Evolutionary conservation across 345 rosid species (phyloP).

Genomic region (Eutrema heterophyllum): DNA sequence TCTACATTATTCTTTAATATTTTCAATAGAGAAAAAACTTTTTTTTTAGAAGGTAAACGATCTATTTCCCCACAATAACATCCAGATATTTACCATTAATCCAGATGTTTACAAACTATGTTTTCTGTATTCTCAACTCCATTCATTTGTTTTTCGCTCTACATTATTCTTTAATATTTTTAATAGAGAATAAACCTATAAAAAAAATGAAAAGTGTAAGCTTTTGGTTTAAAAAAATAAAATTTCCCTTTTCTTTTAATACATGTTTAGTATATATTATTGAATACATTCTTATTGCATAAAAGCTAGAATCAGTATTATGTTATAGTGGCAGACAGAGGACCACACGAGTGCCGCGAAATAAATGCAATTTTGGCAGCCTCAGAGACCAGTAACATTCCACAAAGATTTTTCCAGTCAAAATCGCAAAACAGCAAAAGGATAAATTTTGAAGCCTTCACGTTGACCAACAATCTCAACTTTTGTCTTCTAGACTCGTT

Average conservation of each 20-base stretch:
- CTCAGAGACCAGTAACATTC: slow-evolving; percentile 28
- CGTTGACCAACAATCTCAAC: slow-evolving; percentile 11
- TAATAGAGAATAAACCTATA: not conserved
- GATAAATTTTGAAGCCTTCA: slow-evolving; percentile 15
- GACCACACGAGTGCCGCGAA: slow-evolving; percentile 18
- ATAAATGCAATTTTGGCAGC: slow-evolving; percentile 29
- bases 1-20: not conserved
- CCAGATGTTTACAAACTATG: too few relatives aligned
- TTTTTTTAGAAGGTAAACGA: too few relatives aligned
- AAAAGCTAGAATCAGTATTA: slow-evolving; percentile 12
- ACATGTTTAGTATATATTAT: not conserved
- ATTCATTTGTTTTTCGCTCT: not conserved
- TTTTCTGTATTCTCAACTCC: too few relatives aligned
- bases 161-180: too few relatives aligned
- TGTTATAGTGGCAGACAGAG: slow-evolving; percentile 23
- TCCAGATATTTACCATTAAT: too few relatives aligned
- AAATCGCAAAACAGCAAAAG: not conserved
- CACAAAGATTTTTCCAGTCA: slow-evolving; percentile 52
- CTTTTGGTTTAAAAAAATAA: not conserved
- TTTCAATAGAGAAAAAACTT: too few relatives aligned
- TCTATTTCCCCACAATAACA: too few relatives aligned
- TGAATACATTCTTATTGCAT: not conserved
- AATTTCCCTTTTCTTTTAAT: not conserved
- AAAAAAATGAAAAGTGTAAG: not conserved
- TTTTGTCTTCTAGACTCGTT: not conserved